phyloP scores from a whole-genome alignment of 108 stramenopile species.

The Cyclotella sp. region DNA sequence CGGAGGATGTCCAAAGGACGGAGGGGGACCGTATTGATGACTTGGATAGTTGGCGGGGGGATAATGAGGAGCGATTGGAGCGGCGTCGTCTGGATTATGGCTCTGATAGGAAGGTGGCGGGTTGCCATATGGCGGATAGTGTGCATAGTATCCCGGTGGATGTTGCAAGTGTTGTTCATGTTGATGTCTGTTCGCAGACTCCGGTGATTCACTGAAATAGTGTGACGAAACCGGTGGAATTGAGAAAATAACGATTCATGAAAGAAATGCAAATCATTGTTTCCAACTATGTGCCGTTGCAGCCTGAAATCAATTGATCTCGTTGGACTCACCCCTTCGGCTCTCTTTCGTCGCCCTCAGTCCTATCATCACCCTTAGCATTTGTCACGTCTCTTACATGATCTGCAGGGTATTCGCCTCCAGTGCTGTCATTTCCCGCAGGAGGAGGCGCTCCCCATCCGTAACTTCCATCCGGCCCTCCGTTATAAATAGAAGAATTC shows the following conservation, averaged over 20 bases:
- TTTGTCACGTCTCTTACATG: background rate
- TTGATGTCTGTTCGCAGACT: background rate
- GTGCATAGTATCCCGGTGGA: constrained; percentile 20
- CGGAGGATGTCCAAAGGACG: constrained; percentile 9
- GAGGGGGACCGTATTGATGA: constrained; percentile 12
- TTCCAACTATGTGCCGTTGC: no score
- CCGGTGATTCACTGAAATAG: background rate
- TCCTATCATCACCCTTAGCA: background rate
- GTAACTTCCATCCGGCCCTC: constrained; percentile 10
- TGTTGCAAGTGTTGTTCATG: background rate
- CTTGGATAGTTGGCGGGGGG: constrained; percentile 9
- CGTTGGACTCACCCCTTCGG: constrained; percentile 11
- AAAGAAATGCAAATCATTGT: background rate
- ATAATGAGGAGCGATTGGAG: background rate
- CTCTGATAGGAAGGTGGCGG: constrained; percentile 12
- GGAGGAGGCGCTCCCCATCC: constrained; percentile 15
- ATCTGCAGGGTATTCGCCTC: background rate
- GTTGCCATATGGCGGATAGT: constrained; percentile 25
- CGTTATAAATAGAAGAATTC: background rate
- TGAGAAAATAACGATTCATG: background rate
- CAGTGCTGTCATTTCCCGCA: background rate
- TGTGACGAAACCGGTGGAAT: background rate
- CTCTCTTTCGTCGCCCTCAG: background rate
- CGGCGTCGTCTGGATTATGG: background rate
- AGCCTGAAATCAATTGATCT: no score